A percentile compares a stretch with the other conserved stretches of the same genome.
Evolutionary conservation across 129 eudicot species (phyloP).

Genomic region (Gnaphalium uliginosum): DNA sequence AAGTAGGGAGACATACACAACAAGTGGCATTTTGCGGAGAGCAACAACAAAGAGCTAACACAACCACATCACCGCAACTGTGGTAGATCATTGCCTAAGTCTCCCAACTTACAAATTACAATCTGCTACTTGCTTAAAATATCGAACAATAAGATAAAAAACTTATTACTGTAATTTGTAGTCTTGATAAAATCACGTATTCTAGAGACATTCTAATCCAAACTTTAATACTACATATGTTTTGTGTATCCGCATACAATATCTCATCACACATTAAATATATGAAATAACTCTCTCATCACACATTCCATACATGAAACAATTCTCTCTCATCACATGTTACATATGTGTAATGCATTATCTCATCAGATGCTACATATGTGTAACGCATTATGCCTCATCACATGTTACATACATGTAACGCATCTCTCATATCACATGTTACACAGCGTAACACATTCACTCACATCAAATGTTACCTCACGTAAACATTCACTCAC

Average conservation of each 20-base stretch:
- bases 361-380: background rate
- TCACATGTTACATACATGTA: background rate
- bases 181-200: background rate
- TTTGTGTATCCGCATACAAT: background rate
- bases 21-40: background rate
- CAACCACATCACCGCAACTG: background rate
- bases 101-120: background rate
- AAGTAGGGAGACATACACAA: background rate
- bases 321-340: background rate
- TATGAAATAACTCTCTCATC: background rate
- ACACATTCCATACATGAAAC: background rate
- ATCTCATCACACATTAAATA: background rate
- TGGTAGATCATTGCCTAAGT: background rate
- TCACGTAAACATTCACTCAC: too few species aligned
- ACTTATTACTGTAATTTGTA: background rate
- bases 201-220: background rate
- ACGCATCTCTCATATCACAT: background rate
- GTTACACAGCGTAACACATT: background rate
- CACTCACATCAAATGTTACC: background rate
- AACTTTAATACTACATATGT: background rate
- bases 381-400: background rate
- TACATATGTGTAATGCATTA: background rate
- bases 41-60: background rate
- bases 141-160: background rate
- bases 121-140: background rate